These are phyloP conservation scores for Camellia oleifera DNA, from an alignment of 179 eudicot genomes.

Conservation along the genomic window DNA sequence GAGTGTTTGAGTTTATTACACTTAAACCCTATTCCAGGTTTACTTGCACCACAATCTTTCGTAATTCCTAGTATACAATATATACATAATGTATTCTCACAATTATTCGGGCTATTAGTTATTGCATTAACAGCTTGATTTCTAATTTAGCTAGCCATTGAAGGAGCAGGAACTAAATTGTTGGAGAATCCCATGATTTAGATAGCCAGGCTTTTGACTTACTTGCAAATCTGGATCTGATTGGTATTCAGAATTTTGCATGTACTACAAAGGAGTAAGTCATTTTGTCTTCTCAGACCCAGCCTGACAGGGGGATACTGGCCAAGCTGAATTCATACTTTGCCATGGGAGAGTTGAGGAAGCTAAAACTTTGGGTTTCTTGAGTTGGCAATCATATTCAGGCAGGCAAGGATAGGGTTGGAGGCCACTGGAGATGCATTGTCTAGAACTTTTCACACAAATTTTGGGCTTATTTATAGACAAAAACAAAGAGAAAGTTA, in stretches of 20 bases:
- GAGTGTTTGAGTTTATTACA: no score
- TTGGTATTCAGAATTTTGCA: neutral
- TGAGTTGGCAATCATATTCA: neutral
- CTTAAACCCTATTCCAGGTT: no score
- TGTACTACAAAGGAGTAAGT: neutral
- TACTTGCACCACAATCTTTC: no score
- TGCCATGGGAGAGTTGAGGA: neutral
- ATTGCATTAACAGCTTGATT: neutral
- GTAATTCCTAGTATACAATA: no score
- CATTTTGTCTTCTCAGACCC: neutral
- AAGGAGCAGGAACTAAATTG: neutral
- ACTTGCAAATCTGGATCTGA: neutral
- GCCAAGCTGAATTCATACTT: neutral
- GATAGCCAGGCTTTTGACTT: neutral
- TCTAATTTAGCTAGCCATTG: neutral
- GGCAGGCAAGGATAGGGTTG: neutral
- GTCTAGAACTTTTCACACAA: neutral
- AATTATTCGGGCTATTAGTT: neutral
- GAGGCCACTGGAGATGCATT: neutral
- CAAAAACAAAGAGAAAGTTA: neutral
- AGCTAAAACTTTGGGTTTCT: neutral
- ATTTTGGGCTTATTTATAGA: neutral
- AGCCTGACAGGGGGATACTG: neutral
- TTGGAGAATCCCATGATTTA: neutral
- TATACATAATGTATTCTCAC: no score